Evolutionary conservation across 805 yeast genomes (phyloP), one percentile per base, ranked within the genome.

Genomic region (Kodamaea neixiangensis): DNA sequence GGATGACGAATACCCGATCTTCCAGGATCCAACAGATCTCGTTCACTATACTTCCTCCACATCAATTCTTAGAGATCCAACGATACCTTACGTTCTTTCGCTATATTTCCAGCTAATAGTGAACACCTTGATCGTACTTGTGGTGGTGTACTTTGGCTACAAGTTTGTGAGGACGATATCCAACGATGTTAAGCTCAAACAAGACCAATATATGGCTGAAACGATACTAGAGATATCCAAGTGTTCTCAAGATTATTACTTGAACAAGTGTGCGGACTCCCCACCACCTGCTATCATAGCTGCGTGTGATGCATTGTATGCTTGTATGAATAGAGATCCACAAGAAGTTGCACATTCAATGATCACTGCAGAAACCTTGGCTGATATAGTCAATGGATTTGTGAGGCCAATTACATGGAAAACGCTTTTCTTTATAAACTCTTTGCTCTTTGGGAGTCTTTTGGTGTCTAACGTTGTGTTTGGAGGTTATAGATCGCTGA

Each of bases 241-340:
- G 25, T 93, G 99, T 67, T 73, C 86, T 5, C 72, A 84, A 34
- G 85, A 88, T 50, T 93, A 86, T 61, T 65, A 78, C 11, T 67
- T 83, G 22, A 92, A 93, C 66, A 80, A 85, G 56, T 93, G 99
- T 64, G 75, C 80, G 1, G 50, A 57, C 2, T 58, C 60, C 43
- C 72, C 93, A 11, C 92, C 84, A 0, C 97, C 96, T 0, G 91
- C 89, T 0, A 65, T 90, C 14, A 94, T 86, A 58, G 66, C 69
- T 1, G 71, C 80, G 11, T 93, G 99, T 66, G 72, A 77, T 33
- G 76, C 75, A 33, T 89, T 96, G 94, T 86, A 81, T 54, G 78
- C 77, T 51, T 94, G 99, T 65, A 89, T 89, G 91, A 81, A 84
- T 58, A 71, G 84, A 45, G 93, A 89, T 55, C 92, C 96, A 7